Evolutionary conservation across 2,329 filamentous ascomycete species (phyloP).

Genomic region (Leptodontidium sp.): DNA sequence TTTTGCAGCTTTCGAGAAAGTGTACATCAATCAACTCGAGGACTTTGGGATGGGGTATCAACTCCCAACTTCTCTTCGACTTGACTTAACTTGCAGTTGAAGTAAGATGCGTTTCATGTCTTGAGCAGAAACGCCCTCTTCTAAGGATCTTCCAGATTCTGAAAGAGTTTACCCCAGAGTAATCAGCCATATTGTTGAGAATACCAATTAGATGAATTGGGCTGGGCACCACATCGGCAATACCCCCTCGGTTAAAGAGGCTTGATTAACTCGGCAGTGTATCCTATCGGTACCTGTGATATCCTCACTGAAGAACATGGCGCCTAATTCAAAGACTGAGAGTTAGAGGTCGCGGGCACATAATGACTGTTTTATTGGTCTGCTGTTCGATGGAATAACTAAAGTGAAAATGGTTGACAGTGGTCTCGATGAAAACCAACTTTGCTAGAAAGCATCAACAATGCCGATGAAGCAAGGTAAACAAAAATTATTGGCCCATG

Average conservation of each 20-base stretch:
- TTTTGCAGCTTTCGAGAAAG: background rate
- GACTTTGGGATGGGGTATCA: background rate
- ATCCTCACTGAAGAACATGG: background rate
- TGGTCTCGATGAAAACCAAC: background rate
- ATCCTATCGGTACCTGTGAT: constrained; percentile 1
- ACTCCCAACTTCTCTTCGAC: too few relatives aligned
- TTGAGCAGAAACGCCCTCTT: background rate
- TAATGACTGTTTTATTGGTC: background rate
- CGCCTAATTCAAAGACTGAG: background rate
- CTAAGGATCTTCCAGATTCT: too few relatives aligned
- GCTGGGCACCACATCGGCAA: background rate
- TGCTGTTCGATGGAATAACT: background rate
- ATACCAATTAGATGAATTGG: background rate
- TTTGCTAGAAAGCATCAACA: background rate
- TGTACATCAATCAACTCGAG: background rate
- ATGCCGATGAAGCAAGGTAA: background rate
- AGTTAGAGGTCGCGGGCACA: too few relatives aligned
- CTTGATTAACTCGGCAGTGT: constrained; percentile 6
- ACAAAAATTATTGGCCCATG: too few relatives aligned
- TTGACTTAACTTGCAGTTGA: too few relatives aligned
- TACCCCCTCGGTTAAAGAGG: constrained; percentile 7
- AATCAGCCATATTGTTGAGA: background rate
- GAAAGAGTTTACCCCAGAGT: background rate
- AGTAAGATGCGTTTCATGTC: background rate
- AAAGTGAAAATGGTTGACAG: background rate